Conservation (phyloP, 192 early-diverging fungal species). For the Gonapodya sp. region DNA sequence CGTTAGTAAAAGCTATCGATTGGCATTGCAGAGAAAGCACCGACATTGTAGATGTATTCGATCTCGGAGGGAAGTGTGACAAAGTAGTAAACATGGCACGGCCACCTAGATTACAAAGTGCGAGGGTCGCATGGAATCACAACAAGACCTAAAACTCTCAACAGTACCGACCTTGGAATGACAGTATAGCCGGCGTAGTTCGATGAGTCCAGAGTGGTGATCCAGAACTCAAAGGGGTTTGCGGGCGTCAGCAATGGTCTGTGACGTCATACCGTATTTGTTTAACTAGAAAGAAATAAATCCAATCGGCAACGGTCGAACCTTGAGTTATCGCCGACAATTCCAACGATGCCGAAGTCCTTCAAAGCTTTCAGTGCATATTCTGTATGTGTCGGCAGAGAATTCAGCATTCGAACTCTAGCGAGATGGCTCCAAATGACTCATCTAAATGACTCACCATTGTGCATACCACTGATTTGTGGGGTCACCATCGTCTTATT, state of each 20-base stretch:
- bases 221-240: neutral
- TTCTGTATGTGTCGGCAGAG: neutral
- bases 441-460: conserved; percentile 26
- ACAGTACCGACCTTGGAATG: conserved; percentile 25
- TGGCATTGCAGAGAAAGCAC: neutral
- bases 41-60: conserved; percentile 20
- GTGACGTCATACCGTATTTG: neutral
- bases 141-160: no score
- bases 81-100: conserved; percentile 28
- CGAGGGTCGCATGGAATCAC: no score
- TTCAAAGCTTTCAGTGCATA: conserved; percentile 20
- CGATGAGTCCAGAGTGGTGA: conserved; percentile 23
- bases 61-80: conserved; percentile 15
- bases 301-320: conserved; percentile 4
- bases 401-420: neutral
- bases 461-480: conserved; percentile 31
- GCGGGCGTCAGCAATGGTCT: neutral
- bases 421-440: no score
- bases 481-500: conserved; percentile 31
- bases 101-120: no score
- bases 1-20: neutral
- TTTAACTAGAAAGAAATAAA: conserved; percentile 12
- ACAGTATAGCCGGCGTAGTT: conserved; percentile 34
- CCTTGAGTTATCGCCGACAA: conserved; percentile 28
- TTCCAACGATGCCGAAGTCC: conserved; percentile 25